A percentile compares a stretch with the other conserved stretches of the same genome.
These are phyloP conservation scores for Ulota crispa DNA, from an alignment of 225 moss, liverwort and hornwort genomes.

Conservation along the genomic window DNA sequence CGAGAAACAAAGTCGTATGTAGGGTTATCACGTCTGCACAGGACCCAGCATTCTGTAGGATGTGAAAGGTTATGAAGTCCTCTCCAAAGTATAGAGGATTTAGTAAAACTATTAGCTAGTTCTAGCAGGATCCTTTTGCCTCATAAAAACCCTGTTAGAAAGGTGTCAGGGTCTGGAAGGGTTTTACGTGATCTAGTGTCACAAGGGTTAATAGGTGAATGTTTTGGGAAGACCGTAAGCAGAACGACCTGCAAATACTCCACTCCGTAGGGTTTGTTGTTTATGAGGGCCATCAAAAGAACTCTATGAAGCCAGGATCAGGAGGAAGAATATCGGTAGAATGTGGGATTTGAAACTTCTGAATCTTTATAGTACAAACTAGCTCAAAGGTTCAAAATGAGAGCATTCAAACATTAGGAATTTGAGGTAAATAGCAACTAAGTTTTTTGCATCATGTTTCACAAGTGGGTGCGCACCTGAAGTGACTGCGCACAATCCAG, in stretches of 20 bases:
- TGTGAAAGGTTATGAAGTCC: not conserved
- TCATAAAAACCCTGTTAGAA: not conserved
- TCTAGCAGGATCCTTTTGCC: not conserved
- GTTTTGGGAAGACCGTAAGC: not conserved
- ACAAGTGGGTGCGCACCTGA: conserved; percentile 39
- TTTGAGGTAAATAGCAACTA: not conserved
- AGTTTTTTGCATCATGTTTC: not conserved
- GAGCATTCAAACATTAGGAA: not conserved
- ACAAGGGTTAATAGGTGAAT: not conserved
- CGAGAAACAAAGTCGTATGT: too few relatives aligned
- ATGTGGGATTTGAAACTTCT: not conserved
- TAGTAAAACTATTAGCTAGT: not conserved
- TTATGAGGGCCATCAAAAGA: not conserved
- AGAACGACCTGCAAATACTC: not conserved
- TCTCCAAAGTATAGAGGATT: not conserved
- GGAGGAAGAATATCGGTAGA: not conserved
- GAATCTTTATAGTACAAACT: not conserved
- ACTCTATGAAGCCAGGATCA: not conserved
- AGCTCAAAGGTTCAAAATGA: not conserved
- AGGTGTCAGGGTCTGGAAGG: not conserved
- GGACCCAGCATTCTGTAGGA: not conserved
- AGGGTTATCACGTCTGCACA: too few relatives aligned
- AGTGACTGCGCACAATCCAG: conserved; percentile 60
- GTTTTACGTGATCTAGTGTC: not conserved
- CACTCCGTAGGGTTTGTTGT: too few relatives aligned